Evolutionary conservation across 2,329 filamentous ascomycete species (phyloP), one percentile per base, ranked within the genome.

Genomic region (Aureobasidium sp.): DNA sequence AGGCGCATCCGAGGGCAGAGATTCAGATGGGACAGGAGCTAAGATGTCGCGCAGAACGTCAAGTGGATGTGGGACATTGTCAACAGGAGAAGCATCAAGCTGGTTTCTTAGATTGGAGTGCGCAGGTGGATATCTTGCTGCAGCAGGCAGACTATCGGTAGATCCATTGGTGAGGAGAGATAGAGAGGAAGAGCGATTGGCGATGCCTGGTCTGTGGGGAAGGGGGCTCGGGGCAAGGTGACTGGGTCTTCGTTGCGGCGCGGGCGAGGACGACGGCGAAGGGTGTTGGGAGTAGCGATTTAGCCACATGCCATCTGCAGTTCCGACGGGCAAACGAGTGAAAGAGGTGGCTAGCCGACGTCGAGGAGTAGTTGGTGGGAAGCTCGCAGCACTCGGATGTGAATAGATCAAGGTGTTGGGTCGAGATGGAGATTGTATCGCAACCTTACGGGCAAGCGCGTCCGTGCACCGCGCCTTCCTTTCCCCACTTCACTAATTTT

Each of bases 201-300:
- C 85, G 44, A 88, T 76, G 15, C 84, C 85, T 26, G 88, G 84
- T 63, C 90, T 83, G 68, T 86, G 84, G 13, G 85, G 86, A 37
- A 87, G 84, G 63, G 86, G 77, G 68, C 87, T 87, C 9, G 88
- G 88, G 46, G 83, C 87, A 63, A 89, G 83, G 70, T 83, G 85
- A 71, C 83, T 85, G 13, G 87, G 84, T 56, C 88, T 84, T 53
- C 88, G 84, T 71, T 88, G 82, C 66, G 84, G 83, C 44, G 86
- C 82, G 52, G 90, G 88, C 66, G 90, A 91, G 66, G 83, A 81
- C 62, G 84, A 80, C 75, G 84, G 78, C 73, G 84, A 85, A 62
- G 86, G 83, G 74, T 88, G 87, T 69, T 83, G 86, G 66, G 88
- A 87, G 67, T 96, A 85, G 73, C 91, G 88, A 78, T 96, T 91